Base-by-base conservation (phyloP, 192 early-diverging fungal species). In the Coemansia brasiliensis region DNA sequence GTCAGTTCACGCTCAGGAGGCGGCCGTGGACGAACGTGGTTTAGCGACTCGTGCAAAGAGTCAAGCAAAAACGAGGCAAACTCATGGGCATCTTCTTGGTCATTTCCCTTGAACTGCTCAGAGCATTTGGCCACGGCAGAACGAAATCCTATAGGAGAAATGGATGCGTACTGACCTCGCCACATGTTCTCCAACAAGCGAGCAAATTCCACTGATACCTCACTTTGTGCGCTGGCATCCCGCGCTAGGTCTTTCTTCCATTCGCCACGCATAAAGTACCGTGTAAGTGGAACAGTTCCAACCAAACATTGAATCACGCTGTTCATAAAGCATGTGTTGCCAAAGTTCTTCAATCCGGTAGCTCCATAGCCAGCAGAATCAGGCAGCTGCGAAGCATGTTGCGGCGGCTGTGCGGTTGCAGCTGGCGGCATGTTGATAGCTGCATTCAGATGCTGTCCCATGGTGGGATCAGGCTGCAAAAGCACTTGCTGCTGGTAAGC, bases 21-120 rank as follows among this genome's bases (percentile, higher is more conserved):
- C 25, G 66, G 78, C 12, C 69, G 46, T 4, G 63, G 62, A 18
- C 78, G 58, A 15, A 85, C 80, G 17, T 84, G 57, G 61, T 99
- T 99, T 25, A 96, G 63, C 59, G 94, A 89, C 71, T 98, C 96
- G 65, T 99, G 95, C 13, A 99, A 62, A 0, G 86, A 77, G 79
- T 98, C 94, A 20, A 98, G 65, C 50, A 99, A 65, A 65, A 92
- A 98, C 5, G 85, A 81, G 12, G 96, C 79, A 75, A 99, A 98
- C 78, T 98, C 95, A 65, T 99, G 96, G 0, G 90, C 90, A 75
- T 99, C 96, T 27, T 99, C 94, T 67, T 99, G 96, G 50, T 97
- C 93, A 41, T 83, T 87, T 4, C 91, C 90, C 38, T 82, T 82
- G 69, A 95, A 99, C 59, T 93, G 89, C 5, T 86, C 83, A 35